Base-by-base conservation (phyloP, 106 monocot genomes). In the Dioscorea dumetorum region DNA sequence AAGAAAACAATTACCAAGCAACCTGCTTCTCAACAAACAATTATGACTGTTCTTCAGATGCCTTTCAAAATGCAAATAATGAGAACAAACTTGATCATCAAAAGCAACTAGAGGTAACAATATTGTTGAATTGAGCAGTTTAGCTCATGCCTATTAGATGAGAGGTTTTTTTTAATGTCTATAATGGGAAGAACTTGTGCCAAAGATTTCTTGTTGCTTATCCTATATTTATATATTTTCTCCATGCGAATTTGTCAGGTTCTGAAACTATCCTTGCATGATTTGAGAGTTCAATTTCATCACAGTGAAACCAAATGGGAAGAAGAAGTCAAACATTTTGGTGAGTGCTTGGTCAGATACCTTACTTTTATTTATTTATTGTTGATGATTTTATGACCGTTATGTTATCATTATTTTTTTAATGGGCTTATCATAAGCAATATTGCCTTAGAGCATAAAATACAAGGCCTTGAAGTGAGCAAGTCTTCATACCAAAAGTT, bases 261-360 rank as follows among this genome's bases (percentile, higher is more conserved):
- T 34, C 52, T 81, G 58, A 76, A 77, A 58, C 33, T 69, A 14
- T 76, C 68, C 12, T 77, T 81, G 33, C n/a, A 73, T 49, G 72
- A 81, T 18, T 60, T 76, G 72, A 77, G 68, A 69, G 41, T 19
- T 67, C 72, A 81, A 77, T 62, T 77, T 15, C 51, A 73, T 76
- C 64, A 50, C 57, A 69, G 18, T 32, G 20, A n/a, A 52, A 57
- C 21, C 32, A 70, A 75, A 56, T 80, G 80, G 75, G 48, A 71
- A 34, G 67, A 75, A 61, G 80, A 75, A 21, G 32, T 80, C 4
- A 31, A 57, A 33, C 66, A 57, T 21, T 62, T 80, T 56, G 80
- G 80, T 80, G 24, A 75, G 75, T 12, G 72, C 15, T 54, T 54
- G n/a, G 12, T 76, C 12, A 49, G 12, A 20, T 41, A 31, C 48